Evolutionary conservation across 2,329 filamentous ascomycete species (phyloP), one percentile per base, ranked within the genome.

Genomic region (Zasmidium angulare): DNA sequence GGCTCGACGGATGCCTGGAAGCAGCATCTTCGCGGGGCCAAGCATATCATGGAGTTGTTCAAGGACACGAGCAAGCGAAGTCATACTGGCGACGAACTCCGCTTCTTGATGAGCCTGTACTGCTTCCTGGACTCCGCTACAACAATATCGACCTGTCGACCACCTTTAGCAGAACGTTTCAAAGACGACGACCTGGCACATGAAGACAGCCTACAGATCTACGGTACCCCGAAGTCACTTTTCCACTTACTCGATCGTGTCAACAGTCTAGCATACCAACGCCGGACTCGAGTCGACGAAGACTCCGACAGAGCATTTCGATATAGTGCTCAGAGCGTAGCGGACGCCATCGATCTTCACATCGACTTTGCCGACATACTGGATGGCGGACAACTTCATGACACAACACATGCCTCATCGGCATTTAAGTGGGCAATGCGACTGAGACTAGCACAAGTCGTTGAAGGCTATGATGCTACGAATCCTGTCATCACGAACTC

Each of bases 341-440:
- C 17, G 11, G 48, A 50, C 9, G 48, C 48, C 4, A 29, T 50
- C 6, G 48, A 50, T 11, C 24, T 50, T 19, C 48, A 50, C 19
- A 19, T 50, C 48, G 24, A 11, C 20, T 7, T 50, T 17, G 6
- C 9, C 24, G 20, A 50, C 7, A 19, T 26, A 22, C 9, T 21
- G 24, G 48, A n/a, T 21, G 19, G 24, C 24, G 10, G 9, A n/a
- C 6, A 50, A 11, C 7, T 22, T n/a, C 11, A 23, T 17, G 24
- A 50, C 9, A 9, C 19, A 23, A 11, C 17, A 7, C 22, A 50
- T 19, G 48, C 48, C 19, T 22, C 48, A 23, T 50, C 48, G 9
- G 48, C 48, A 22, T 50, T 50, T 21, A 26, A 22, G 19, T 50
- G 48, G 48, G 48, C 48, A 6, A 23, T 50, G 48, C 48, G 48